Base-by-base conservation (phyloP, 306 rosid species). In the Castanospermum australe region DNA sequence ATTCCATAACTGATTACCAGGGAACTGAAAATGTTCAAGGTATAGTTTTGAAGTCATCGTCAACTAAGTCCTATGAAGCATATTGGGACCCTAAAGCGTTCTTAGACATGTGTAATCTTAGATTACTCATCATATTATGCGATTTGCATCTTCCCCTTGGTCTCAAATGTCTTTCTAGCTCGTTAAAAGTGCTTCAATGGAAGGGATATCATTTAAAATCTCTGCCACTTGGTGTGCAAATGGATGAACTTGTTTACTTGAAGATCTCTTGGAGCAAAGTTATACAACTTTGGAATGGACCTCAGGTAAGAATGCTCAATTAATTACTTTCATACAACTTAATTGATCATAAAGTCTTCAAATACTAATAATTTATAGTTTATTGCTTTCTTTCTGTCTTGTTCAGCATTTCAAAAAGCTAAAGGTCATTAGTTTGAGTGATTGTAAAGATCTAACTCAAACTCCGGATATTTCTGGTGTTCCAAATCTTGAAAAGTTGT, bases 211-310 rank as follows among this genome's bases (percentile, higher is more conserved):
- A 56, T 13, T 21, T 81, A 18, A 9, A 44, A 13, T 10, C 20
- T 0, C 25, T 83, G 21, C 76, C 86, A 8, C 28, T 0, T 28
- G 22, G 24, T 18, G 44, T 65, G 32, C 71, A 71, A 22, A 30
- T 79, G n/a, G 13, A 48, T 3, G 55, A 77, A 13, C 76, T 83
- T 32, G 86, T 83, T 17, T 28, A 78, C 59, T 48, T 83, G 7
- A 67, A 64, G 36, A 64, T 83, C 80, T 41, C 9, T 6, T 24
- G 60, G 3, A 72, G 83, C 32, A 67, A 36, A 21, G 3, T 83
- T 0, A 5, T 14, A 61, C 6, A 64, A 20, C 36, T 66, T 14
- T 79, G 79, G 57, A 28, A 57, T 11, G 72, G 48, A 71, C 24
- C 4, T 35, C 62, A 33, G 54, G 86, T 78, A 72, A 22, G 72